Evolutionary conservation across 2,329 filamentous ascomycete genomes (phyloP), one percentile per base, ranked within the genome.

Genomic region (Trichophyton benhamiae): DNA sequence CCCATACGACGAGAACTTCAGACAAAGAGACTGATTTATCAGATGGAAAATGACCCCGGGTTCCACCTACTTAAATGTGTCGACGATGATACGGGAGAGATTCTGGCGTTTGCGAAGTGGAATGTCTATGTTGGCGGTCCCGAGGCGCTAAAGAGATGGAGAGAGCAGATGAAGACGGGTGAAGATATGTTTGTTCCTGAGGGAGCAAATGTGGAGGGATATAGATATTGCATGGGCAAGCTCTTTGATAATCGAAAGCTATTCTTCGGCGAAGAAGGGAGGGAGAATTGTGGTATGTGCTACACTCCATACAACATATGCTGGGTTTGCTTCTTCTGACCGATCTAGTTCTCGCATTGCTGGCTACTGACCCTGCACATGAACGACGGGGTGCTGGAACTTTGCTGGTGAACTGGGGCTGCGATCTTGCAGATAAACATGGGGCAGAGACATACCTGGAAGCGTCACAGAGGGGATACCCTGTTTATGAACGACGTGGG

Each of bases 301-400:
- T 59, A 3, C 33, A 48, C 48, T 8, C 13, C 8, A 22, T 55
- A 58, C 33, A 13, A 38, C 33, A 9, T 27, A 30, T 2, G 11
- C 2, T 38, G 1, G n/a, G 11, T 17, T 15, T 53, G 5, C 7
- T 13, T 60, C 13, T 20, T 53, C 15, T 53, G 6, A 33, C 20
- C 7, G 2, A 5, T 57, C 15, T 59, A 73, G 74, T 72, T 48
- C 67, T 77, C 3, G 63, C 66, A 4, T 33, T 68, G 1, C 68
- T 77, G 3, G 67, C 69, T 7, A 75, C 74, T 7, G 67, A 73
- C 17, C 69, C 68, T 0, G 63, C 65, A 7, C 68, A 67, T 61
- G 67, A 71, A 41, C 64, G 71, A 3, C 63, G 64, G 17, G 70
- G 71, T 8, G 64, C 71, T n/a, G 71, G 69, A 8, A 67, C 66